Evolutionary conservation across 331 rosid species (phyloP).

Genomic region (Pyracantha coccinea): DNA sequence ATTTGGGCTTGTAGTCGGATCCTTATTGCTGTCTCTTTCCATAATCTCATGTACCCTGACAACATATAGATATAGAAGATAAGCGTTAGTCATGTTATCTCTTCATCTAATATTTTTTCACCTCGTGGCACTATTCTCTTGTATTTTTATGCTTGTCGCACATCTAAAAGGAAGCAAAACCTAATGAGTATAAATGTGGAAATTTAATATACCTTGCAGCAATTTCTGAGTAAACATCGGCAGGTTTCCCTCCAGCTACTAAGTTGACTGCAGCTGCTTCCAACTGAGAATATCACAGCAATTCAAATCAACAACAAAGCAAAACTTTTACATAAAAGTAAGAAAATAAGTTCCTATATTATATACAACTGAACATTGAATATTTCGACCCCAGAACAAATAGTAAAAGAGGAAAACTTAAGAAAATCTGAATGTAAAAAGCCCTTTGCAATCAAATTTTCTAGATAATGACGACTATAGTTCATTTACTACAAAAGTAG

Average conservation of each 20-base stretch:
- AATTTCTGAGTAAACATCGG: constrained; percentile 87
- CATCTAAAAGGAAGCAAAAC: too few species aligned
- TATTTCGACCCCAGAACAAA: neutral
- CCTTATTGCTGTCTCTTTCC: constrained; percentile 62
- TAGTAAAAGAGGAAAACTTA: neutral
- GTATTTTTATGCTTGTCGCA: too few species aligned
- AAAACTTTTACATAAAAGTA: neutral
- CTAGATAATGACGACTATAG: neutral
- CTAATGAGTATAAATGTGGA: too few species aligned
- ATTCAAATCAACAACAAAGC: constrained; percentile 17
- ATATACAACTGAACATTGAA: neutral
- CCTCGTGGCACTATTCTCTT: too few species aligned
- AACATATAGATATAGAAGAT: constrained; percentile 17
- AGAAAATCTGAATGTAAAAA: neutral
- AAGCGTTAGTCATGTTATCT: neutral
- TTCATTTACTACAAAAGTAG: too few species aligned
- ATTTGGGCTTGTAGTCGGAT: constrained; percentile 47
- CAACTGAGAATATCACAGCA: constrained; percentile 34
- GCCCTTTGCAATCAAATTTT: neutral
- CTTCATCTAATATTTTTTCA: too few species aligned
- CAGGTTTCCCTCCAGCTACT: constrained; percentile 63
- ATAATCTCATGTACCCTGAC: constrained; percentile 72
- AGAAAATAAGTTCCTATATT: neutral
- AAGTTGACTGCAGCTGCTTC: constrained; percentile 93
- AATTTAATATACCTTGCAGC: constrained; percentile 45